Conservation (phyloP, 768 basidiomycete species). For the Kondoa malvinella region DNA sequence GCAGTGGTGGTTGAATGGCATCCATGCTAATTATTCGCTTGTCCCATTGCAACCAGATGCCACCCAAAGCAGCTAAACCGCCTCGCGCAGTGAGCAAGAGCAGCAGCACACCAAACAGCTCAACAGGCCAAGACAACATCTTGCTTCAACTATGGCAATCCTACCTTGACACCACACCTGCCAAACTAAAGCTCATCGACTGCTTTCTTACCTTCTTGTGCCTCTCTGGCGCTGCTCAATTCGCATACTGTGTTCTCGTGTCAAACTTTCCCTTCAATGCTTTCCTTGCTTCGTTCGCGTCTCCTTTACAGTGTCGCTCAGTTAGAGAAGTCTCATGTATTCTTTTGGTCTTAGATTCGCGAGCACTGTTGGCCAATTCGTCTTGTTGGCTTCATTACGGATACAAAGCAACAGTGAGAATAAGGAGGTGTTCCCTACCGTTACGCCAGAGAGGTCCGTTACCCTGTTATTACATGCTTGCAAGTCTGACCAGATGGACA, state of each 20-base stretch:
- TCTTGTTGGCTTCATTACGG: slow-evolving; percentile 76
- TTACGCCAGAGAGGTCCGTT: slow-evolving; percentile 55
- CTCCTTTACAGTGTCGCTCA: not conserved
- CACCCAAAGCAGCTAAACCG: not conserved
- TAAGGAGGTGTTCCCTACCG: slow-evolving; percentile 62
- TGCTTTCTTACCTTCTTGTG: slow-evolving; percentile 79
- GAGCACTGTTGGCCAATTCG: slow-evolving; percentile 91
- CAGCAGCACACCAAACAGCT: not conserved
- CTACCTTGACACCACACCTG: slow-evolving; percentile 58
- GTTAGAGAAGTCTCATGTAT: not conserved
- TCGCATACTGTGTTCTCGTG: slow-evolving; percentile 75
- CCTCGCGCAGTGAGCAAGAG: not conserved
- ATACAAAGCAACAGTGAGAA: slow-evolving; percentile 82
- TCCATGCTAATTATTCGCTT: too few species aligned
- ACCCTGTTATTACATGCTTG: too few species aligned
- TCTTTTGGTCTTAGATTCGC: slow-evolving; percentile 46
- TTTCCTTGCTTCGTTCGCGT: slow-evolving; percentile 75
- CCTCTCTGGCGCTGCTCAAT: slow-evolving; percentile 75
- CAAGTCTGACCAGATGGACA: slow-evolving; percentile 31
- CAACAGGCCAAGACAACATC: not conserved
- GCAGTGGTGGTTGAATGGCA: too few species aligned
- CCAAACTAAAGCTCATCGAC: slow-evolving; percentile 85
- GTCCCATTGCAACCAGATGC: not conserved
- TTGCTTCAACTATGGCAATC: slow-evolving; percentile 44
- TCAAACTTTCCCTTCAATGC: slow-evolving; percentile 95